Percentiles rank a stretch among this genome's conserved stretches.
phyloP scores from a whole-genome alignment of 2,329 filamentous ascomycete genomes.

The Xylaria sp. region DNA sequence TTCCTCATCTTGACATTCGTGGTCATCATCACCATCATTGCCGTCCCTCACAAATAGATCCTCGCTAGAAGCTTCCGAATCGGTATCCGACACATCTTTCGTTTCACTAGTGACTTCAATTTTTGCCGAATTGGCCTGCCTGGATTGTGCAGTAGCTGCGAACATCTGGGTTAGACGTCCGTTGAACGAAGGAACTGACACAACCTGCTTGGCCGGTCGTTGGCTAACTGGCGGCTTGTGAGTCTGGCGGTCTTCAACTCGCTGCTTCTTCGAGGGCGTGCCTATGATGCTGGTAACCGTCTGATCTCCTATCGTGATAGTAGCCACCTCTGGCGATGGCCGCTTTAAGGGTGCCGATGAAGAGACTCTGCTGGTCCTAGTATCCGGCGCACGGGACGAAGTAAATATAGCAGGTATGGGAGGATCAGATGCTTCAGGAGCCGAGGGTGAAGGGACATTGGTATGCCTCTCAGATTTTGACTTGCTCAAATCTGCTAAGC shows the following conservation, averaged over 20 bases:
- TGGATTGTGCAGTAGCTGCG: conserved; percentile 40
- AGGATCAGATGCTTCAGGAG: conserved; percentile 26
- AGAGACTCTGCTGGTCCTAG: conserved; percentile 26
- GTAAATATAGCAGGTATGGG: conserved; percentile 40
- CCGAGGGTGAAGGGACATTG: conserved; percentile 1
- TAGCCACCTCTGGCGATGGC: conserved; percentile 65
- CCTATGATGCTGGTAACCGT: conserved; percentile 70
- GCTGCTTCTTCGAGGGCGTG: conserved; percentile 52
- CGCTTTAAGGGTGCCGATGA: conserved; percentile 52
- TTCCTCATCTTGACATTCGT: conserved; percentile 28
- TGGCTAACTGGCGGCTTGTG: conserved; percentile 39
- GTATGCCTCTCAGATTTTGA: conserved; percentile 6
- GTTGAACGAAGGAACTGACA: conserved; percentile 46
- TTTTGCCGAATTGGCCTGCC: conserved; percentile 13
- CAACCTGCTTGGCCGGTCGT: conserved; percentile 27
- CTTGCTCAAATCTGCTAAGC: conserved; percentile 35
- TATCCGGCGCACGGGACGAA: conserved; percentile 34
- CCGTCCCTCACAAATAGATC: conserved; percentile 36
- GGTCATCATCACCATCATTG: conserved; percentile 29
- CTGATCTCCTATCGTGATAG: conserved; percentile 72
- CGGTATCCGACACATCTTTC: conserved; percentile 13
- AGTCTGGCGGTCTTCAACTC: conserved; percentile 42
- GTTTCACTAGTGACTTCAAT: conserved; percentile 14
- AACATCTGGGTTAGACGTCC: conserved; percentile 49
- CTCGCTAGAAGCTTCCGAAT: conserved; percentile 34